Base-by-base conservation (phyloP, 2,329 filamentous ascomycete species). In the Colletotrichum horii region DNA sequence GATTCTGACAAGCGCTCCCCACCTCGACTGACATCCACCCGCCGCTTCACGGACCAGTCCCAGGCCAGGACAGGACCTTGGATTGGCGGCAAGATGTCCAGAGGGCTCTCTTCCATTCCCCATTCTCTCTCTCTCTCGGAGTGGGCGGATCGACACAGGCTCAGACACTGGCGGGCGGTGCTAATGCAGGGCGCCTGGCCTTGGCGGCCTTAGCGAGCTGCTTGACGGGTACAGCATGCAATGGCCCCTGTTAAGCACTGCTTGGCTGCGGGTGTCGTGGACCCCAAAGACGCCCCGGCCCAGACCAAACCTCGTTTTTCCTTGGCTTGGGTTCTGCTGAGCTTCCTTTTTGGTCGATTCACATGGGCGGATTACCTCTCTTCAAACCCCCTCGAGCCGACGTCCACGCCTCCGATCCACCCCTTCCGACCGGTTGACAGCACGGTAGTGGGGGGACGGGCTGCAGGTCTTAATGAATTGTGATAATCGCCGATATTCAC, bases 121-220 rank as follows among this genome's bases (percentile, higher is more conserved):
- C n/a, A n/a, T 30, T 8, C 2, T 30, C 26, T 30, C 28, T 30
- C 66, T 16, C 22, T 52, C 30, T 62, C 30, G 61, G 61, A 22
- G 62, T 56, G 69, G 69, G 70, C 64, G 38, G 64, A 75, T 73
- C 65, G 48, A 65, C 64, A 52, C 62, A 76, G n/a, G 74, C 48
- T 74, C 74, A 60, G 43, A 76, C 70, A 66, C 74, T 69, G 48
- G 64, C 34, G 74, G 43, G 70, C 64, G 36, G 58, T 74, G 58
- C 74, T 69, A 74, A 73, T 74, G 74, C 74, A 74, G 74, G 74
- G 74, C 74, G 65, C 64, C 73, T 68, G 30, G 70, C 52, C 73
- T 75, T 72, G 73, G 73, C 71, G 71, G 34, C 32, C 30, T 71
- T 75, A 71, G 72, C 73, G 73, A 67, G 62, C 62, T 67, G 28